Percentiles rank a stretch among this genome's conserved stretches.
phyloP scores from a whole-genome alignment of 2,329 filamentous ascomycete genomes.

The Colletotrichum sansevieriae region DNA sequence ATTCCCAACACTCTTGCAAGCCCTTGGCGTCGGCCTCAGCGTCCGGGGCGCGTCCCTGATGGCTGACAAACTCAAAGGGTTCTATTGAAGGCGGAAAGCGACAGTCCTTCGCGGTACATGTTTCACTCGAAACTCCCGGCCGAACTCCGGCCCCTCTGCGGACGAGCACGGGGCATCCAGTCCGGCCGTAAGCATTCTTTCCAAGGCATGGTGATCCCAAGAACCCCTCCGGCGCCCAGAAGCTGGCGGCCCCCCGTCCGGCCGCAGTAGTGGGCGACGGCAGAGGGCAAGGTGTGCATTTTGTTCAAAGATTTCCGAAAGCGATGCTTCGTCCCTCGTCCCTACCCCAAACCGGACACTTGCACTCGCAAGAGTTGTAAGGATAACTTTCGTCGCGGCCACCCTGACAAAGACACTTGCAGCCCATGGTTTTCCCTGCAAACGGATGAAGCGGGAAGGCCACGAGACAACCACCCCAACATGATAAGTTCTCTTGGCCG shows the following conservation, averaged over 20 bases:
- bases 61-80: slow-evolving; percentile 23
- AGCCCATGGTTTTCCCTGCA: slow-evolving; percentile 22
- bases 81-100: slow-evolving; percentile 8
- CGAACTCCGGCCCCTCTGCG: slow-evolving; percentile 33
- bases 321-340: slow-evolving; percentile 10
- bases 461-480: slow-evolving; percentile 20
- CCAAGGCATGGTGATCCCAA: slow-evolving; percentile 3
- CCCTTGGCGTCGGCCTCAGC: not conserved
- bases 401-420: slow-evolving; percentile 32
- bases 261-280: slow-evolving; percentile 7
- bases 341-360: slow-evolving; percentile 23
- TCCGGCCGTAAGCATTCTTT: slow-evolving; percentile 15
- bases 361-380: not conserved
- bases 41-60: slow-evolving; percentile 27
- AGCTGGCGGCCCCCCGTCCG: slow-evolving; percentile 22
- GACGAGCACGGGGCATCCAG: slow-evolving; percentile 29
- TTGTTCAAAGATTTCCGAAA: slow-evolving; percentile 28
- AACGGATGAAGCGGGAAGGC: slow-evolving; percentile 32
- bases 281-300: slow-evolving; percentile 2
- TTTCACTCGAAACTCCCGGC: slow-evolving; percentile 33
- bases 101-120: slow-evolving; percentile 7
- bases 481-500: not conserved
- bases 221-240: slow-evolving; percentile 12
- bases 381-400: slow-evolving; percentile 14
- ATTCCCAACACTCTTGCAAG: not conserved